A percentile compares a stretch with the other conserved stretches of the same genome.
Conservation (phyloP, 768 basidiomycete genomes). For the Tulasnella sp. region DNA sequence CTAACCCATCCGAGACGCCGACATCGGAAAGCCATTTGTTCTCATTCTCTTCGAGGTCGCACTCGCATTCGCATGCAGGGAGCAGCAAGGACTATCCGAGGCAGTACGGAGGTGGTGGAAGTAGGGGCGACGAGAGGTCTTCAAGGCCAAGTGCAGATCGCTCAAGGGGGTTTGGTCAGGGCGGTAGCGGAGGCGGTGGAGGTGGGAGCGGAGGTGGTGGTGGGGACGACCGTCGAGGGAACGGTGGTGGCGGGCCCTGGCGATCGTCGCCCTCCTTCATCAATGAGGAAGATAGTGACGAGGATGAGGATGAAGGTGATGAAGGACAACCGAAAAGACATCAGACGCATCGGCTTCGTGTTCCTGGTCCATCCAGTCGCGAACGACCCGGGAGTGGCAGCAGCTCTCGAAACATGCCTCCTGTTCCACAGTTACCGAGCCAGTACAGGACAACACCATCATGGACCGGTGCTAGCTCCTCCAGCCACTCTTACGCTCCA, state of each 20-base stretch:
- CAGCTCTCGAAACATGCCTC: slow-evolving; percentile 1
- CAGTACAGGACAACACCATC: not conserved
- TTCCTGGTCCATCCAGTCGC: slow-evolving; percentile 5
- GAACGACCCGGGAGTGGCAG: not conserved
- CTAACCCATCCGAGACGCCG: not conserved
- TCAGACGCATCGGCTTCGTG: not conserved
- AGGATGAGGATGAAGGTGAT: slow-evolving; percentile 3
- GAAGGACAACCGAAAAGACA: not conserved
- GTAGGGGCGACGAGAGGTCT: not conserved
- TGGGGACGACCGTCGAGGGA: slow-evolving; percentile 2
- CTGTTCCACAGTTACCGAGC: slow-evolving; percentile 3
- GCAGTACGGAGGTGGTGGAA: not conserved
- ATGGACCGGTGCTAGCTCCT: not conserved
- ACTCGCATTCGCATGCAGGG: not conserved
- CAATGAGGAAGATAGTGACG: not conserved
- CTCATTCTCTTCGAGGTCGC: not conserved
- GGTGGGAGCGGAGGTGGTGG: not conserved
- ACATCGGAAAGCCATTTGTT: not conserved
- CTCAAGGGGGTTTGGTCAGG: not conserved
- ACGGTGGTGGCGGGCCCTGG: not conserved
- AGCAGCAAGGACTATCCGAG: not conserved
- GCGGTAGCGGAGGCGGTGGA: not conserved
- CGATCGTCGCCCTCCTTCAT: slow-evolving; percentile 1
- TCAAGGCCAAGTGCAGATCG: not conserved
- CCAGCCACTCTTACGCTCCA: not conserved